Conservation (phyloP, 495 filamentous ascomycete genomes). For the Cryomyces antarcticus region DNA sequence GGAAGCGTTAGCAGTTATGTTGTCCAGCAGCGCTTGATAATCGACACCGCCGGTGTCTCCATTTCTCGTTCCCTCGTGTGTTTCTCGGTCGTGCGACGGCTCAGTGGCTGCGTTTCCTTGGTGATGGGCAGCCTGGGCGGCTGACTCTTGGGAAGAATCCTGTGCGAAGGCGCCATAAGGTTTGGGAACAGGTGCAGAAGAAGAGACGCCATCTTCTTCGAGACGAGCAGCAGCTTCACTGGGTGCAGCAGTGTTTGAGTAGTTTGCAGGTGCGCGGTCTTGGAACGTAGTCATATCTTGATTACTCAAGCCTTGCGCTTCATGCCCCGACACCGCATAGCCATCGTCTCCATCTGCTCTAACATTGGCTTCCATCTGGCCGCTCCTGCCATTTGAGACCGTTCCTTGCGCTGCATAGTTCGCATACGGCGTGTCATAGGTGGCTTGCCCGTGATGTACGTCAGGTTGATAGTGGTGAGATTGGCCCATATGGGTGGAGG, state of each 20-base stretch:
- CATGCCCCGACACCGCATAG: neutral
- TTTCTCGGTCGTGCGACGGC: neutral
- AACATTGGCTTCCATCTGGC: neutral
- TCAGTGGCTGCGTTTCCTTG: too few relatives aligned
- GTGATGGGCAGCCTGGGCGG: too few relatives aligned
- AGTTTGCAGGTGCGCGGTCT: neutral
- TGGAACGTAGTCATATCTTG: neutral
- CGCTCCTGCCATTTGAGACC: neutral
- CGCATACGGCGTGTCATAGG: too few relatives aligned
- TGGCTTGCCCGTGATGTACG: too few relatives aligned
- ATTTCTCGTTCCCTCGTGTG: neutral
- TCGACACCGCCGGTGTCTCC: slow-evolving; percentile 11
- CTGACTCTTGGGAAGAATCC: too few relatives aligned
- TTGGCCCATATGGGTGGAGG: slow-evolving; percentile 28
- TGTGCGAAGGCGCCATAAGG: too few relatives aligned
- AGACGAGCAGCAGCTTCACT: neutral
- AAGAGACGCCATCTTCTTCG: neutral
- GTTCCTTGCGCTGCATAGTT: neutral
- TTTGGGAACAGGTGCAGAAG: too few relatives aligned
- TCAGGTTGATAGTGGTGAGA: slow-evolving; percentile 2
- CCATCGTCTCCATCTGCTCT: neutral
- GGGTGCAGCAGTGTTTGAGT: neutral
- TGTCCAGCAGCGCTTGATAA: slow-evolving; percentile 22
- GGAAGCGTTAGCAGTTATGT: slow-evolving; percentile 11
- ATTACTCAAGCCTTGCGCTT: neutral